Evolutionary conservation across 495 filamentous ascomycete genomes (phyloP).

Genomic region (Talaromyces ruber): DNA sequence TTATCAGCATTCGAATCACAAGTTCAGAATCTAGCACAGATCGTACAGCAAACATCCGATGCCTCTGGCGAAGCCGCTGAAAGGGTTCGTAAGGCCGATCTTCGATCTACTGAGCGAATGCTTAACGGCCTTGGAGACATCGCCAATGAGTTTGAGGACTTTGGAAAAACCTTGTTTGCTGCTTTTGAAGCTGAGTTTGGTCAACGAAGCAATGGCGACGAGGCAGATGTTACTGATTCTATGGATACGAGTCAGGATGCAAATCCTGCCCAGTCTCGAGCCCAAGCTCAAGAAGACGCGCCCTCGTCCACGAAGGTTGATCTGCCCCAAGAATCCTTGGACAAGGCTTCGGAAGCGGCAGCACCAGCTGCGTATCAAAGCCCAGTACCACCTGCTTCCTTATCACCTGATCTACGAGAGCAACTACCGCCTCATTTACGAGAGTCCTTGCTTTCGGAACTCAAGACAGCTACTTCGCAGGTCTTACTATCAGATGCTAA

Average conservation of each 20-base stretch:
- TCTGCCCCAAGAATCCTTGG: not conserved
- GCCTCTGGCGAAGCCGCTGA: constrained; percentile 28
- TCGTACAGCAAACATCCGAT: constrained; percentile 33
- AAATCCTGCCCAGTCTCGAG: not conserved
- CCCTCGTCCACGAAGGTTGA: not conserved
- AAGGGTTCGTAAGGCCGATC: constrained; percentile 25
- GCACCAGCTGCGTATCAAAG: not conserved
- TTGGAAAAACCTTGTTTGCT: constrained; percentile 30
- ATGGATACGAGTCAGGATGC: not conserved
- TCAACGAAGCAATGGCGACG: not conserved
- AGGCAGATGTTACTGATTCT: not conserved
- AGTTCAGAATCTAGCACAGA: constrained; percentile 25
- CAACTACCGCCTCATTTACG: not conserved
- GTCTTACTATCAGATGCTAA: not conserved
- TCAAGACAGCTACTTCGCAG: not conserved
- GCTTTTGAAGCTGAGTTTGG: constrained; percentile 33
- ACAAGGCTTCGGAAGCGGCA: not conserved
- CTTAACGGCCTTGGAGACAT: constrained; percentile 33
- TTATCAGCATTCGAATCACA: constrained; percentile 35
- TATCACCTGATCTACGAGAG: not conserved
- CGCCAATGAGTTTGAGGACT: constrained; percentile 36
- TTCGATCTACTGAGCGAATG: constrained; percentile 31
- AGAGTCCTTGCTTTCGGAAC: not conserved
- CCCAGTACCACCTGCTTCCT: not conserved
- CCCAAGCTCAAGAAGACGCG: not conserved